A percentile compares a stretch with the other conserved stretches of the same genome.
These are phyloP conservation scores for Pseudogymnoascus sp. DNA, from an alignment of 2,329 filamentous ascomycete genomes.

Conservation along the genomic window DNA sequence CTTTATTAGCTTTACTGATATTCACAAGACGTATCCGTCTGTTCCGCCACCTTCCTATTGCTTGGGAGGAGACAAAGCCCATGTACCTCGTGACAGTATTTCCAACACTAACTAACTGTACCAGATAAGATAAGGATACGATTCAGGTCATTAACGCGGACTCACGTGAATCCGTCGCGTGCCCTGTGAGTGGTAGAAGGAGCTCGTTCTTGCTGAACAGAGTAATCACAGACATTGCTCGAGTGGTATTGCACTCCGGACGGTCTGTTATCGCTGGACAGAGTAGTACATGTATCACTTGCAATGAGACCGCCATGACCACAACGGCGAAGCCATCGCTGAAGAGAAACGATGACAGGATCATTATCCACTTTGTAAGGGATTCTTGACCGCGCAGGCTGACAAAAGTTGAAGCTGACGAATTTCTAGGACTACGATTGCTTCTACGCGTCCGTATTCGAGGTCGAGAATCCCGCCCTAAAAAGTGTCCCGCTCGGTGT, in stretches of 20 bases:
- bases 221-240: background rate
- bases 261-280: background rate
- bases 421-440: slow-evolving; percentile 64
- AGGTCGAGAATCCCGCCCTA: slow-evolving; percentile 67
- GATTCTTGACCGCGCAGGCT: slow-evolving; percentile 13
- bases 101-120: background rate
- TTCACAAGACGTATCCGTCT: background rate
- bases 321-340: background rate
- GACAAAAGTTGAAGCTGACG: slow-evolving; percentile 13
- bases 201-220: background rate
- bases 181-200: background rate
- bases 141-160: background rate
- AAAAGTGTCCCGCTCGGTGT: slow-evolving; percentile 70
- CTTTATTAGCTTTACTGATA: background rate
- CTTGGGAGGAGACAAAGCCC: background rate
- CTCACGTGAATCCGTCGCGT: slow-evolving; percentile 4
- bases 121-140: slow-evolving; percentile 5
- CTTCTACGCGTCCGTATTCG: slow-evolving; percentile 85
- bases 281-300: background rate
- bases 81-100: background rate
- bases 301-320: slow-evolving; percentile 1
- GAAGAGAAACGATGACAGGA: slow-evolving; percentile 50
- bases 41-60: background rate
- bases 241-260: background rate
- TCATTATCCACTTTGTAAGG: slow-evolving; percentile 72